Conservation (phyloP, 306 rosid genomes). For the Pyrus communis region DNA sequence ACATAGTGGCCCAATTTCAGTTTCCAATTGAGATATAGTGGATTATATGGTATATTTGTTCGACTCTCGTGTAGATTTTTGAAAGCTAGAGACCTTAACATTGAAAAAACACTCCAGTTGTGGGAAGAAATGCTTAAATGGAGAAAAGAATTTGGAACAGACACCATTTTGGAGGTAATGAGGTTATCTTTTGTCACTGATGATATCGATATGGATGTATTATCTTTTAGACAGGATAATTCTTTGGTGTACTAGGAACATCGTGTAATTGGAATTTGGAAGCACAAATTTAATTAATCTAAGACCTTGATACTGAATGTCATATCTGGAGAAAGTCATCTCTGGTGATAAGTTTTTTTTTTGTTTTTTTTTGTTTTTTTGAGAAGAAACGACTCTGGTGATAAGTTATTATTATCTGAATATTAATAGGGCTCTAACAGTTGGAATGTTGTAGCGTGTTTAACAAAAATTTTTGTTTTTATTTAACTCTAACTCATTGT, state of each 20-base stretch:
- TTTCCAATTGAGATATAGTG: not conserved
- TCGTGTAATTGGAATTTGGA: not conserved
- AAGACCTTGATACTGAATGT: not conserved
- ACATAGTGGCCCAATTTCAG: not conserved
- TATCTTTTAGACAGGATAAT: not conserved
- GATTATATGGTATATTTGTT: not conserved
- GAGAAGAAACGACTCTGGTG: no score
- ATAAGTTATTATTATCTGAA: not conserved
- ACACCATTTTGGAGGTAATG: constrained; percentile 76
- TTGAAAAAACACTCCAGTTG: constrained; percentile 72
- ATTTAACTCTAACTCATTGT: constrained; percentile 17
- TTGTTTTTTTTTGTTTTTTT: no score
- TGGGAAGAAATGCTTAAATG: constrained; percentile 91
- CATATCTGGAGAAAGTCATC: not conserved
- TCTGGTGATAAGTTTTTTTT: not conserved
- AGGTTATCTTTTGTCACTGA: constrained; percentile 7
- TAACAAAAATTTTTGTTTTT: not conserved
- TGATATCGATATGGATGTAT: not conserved
- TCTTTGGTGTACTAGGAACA: not conserved
- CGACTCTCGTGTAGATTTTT: constrained; percentile 47
- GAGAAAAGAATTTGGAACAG: constrained; percentile 84
- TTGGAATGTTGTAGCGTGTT: not conserved
- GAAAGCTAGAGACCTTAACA: constrained; percentile 74
- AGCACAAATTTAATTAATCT: not conserved
- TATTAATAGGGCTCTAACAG: not conserved